phyloP scores from a whole-genome alignment of 129 eudicot species.

The Calendula officinalis region DNA sequence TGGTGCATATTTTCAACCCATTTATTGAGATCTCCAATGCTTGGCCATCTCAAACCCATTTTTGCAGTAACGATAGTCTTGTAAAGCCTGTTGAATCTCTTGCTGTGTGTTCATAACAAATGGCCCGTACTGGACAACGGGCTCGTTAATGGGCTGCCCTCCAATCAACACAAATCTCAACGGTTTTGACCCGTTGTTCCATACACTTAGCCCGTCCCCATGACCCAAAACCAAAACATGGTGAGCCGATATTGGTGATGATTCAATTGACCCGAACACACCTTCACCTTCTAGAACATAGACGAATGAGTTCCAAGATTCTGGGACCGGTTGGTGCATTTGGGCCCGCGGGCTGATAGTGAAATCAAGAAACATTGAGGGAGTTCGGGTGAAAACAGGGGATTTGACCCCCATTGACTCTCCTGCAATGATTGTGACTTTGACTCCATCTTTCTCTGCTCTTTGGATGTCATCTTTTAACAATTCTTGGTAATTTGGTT shows the following conservation, averaged over 20 bases:
- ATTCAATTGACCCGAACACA: slow-evolving; percentile 45
- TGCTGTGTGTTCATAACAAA: slow-evolving; percentile 95
- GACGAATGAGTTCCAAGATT: slow-evolving; percentile 71
- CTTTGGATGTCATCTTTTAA: slow-evolving; percentile 52
- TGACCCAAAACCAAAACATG: slow-evolving; percentile 64
- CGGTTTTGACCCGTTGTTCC: slow-evolving; percentile 61
- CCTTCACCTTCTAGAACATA: slow-evolving; percentile 85
- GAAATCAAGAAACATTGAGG: slow-evolving; percentile 90
- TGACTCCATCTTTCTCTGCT: slow-evolving; percentile 65
- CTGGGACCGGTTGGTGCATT: slow-evolving; percentile 60
- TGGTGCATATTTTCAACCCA: background rate
- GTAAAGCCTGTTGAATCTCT: slow-evolving; percentile 69
- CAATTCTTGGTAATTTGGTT: slow-evolving; percentile 87
- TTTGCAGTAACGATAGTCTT: slow-evolving; percentile 67
- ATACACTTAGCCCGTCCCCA: slow-evolving; percentile 75
- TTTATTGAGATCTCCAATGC: slow-evolving; percentile 73
- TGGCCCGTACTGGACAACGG: slow-evolving; percentile 86
- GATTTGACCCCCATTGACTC: slow-evolving; percentile 84
- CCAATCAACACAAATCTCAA: slow-evolving; percentile 69
- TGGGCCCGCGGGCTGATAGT: slow-evolving; percentile 55
- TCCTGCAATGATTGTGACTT: slow-evolving; percentile 76
- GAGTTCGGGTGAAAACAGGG: slow-evolving; percentile 83
- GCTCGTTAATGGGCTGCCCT: slow-evolving; percentile 78
- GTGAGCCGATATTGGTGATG: slow-evolving; percentile 54
- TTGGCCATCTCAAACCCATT: slow-evolving; percentile 95